Conservation (phyloP, 192 early-diverging fungal genomes). For the Coemansia sp. region DNA sequence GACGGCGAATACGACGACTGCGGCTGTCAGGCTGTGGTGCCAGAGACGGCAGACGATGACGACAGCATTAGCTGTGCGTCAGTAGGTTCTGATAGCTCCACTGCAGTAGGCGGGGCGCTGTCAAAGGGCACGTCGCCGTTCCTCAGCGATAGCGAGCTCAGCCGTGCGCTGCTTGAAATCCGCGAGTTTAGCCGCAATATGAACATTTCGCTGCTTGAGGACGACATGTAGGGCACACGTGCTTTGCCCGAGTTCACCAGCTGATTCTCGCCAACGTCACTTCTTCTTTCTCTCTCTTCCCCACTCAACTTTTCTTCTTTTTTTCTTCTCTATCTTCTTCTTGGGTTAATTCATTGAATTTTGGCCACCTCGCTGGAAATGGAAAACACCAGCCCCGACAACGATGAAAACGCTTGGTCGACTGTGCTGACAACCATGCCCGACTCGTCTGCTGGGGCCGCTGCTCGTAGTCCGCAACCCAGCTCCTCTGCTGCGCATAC, state of each 20-base stretch:
- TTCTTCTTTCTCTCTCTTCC: neutral
- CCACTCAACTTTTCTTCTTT: neutral
- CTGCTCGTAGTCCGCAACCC: neutral
- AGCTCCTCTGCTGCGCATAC: constrained; percentile 19
- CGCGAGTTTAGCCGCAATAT: constrained; percentile 50
- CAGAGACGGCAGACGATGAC: neutral
- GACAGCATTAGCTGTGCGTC: neutral
- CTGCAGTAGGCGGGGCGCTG: neutral
- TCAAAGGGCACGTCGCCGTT: constrained; percentile 27
- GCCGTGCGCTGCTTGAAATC: constrained; percentile 46
- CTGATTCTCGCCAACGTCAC: neutral
- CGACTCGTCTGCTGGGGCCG: neutral
- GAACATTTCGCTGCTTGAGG: constrained; percentile 36
- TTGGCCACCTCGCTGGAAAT: constrained; percentile 5
- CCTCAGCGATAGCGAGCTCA: constrained; percentile 49
- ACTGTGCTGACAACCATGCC: constrained; percentile 26
- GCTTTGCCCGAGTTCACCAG: neutral
- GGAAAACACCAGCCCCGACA: constrained; percentile 8
- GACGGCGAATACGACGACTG: constrained; percentile 2
- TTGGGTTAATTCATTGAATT: neutral
- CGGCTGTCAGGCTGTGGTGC: neutral
- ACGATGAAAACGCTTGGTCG: constrained; percentile 44
- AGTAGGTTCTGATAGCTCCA: neutral
- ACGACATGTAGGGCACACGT: constrained; percentile 8
- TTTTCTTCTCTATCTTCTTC: neutral